Evolutionary conservation across 2,329 filamentous ascomycete species (phyloP), one percentile per base, ranked within the genome.

Genomic region (Monilinia laxa): DNA sequence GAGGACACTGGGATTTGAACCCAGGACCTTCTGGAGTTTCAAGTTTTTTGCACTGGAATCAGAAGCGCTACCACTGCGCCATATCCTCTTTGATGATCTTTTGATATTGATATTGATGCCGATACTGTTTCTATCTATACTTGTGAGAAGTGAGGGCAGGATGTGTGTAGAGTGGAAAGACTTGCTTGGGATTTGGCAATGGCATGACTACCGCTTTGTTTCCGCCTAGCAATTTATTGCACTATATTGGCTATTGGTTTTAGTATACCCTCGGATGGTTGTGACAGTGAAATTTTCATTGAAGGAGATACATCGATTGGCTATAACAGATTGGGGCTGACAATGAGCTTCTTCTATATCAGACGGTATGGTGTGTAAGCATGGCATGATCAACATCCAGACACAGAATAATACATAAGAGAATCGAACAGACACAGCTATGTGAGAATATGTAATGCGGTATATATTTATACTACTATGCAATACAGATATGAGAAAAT

Each of bases 21-120:
- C 45, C 45, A 51, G 45, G 45, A 60, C 58, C 70, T 67, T 70
- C 70, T 71, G 68, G 69, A 69, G 66, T 64, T 64, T 66, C 56
- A 69, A 68, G 69, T 70, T 70, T 56, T 66, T 68, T 4, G 20
- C 40, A 35, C 51, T 55, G 49, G 47, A 62, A 42, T 38, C 49
- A 65, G 40, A 40, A 38, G 35, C 45, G 42, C 54, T 40, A 52
- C 35, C 45, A 40, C 60, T 63, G 51, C 60, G 25, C 47, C 38
- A 63, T 63, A 31, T 31, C 60, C 40, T 63, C 60, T 20, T 47
- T 47, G 18, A 23, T 62, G 16, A 23, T 47, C 45, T 7, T 7
- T 23, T 18, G 11, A 20, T 6, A 4, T 9, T 16, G 16, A 2
- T 51, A 12, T 40, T 23, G 12, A 28, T 53, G 20, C 3, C 4